Conservation (phyloP, 306 rosid species). For the Styphnolobium japonicum region DNA sequence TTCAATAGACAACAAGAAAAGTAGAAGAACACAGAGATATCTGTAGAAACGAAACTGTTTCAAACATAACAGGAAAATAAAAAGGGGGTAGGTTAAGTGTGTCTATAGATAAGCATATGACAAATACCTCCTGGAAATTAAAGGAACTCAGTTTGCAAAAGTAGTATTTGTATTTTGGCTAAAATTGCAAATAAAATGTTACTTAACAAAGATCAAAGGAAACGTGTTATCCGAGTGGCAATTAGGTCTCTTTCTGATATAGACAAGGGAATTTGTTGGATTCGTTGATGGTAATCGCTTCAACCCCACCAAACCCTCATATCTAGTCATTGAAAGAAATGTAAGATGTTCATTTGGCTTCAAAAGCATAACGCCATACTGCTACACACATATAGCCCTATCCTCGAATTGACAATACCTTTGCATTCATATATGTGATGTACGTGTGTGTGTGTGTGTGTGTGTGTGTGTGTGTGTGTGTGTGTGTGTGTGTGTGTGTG, state of each 20-base stretch:
- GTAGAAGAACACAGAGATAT: not conserved
- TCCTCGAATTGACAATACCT: slow-evolving; percentile 36
- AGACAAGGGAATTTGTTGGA: slow-evolving; percentile 26
- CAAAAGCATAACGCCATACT: slow-evolving; percentile 5
- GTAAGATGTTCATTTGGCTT: slow-evolving; percentile 17
- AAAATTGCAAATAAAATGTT: not conserved
- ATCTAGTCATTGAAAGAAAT: slow-evolving; percentile 19
- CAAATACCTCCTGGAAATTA: not conserved
- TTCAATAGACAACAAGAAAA: slow-evolving; percentile 21
- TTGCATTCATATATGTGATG: not conserved
- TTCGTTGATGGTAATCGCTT: not conserved
- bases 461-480: not conserved
- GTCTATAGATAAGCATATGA: not conserved
- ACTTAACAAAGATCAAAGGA: not conserved
- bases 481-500: not conserved
- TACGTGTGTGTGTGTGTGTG: not conserved
- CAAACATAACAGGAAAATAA: slow-evolving; percentile 16
- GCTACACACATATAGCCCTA: slow-evolving; percentile 5
- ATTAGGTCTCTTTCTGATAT: slow-evolving; percentile 4
- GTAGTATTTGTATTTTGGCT: not conserved
- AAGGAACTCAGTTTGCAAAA: not conserved
- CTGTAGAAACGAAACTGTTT: not conserved
- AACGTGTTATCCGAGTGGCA: not conserved
- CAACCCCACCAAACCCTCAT: slow-evolving; percentile 33
- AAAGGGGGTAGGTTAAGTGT: not conserved